Conservation (phyloP, 2,329 filamentous ascomycete species). For the Sporothrix globosa region DNA sequence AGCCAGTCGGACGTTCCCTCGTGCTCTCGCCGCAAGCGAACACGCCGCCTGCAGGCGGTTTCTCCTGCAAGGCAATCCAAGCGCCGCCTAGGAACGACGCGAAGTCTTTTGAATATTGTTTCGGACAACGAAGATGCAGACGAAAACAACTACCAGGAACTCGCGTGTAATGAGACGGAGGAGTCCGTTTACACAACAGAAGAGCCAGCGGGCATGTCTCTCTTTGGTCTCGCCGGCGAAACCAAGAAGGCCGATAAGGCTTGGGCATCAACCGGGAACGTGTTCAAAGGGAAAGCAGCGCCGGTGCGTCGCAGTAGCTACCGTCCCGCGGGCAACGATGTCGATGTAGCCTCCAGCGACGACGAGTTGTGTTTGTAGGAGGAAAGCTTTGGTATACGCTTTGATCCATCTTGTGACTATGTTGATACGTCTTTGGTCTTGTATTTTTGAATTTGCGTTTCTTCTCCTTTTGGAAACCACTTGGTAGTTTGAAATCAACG, state of each 20-base stretch:
- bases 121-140: constrained; percentile 31
- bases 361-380: constrained; percentile 37
- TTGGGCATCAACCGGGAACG: too few species aligned
- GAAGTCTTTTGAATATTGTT: constrained; percentile 30
- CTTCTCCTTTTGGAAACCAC: not conserved
- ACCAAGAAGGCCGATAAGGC: not conserved
- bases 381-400: not conserved
- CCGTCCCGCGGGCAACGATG: not conserved
- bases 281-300: not conserved
- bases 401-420: constrained; percentile 15
- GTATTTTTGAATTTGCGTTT: not conserved
- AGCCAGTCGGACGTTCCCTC: not conserved
- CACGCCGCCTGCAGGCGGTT: not conserved
- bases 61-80: not conserved
- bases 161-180: not conserved
- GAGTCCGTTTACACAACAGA: not conserved
- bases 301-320: not conserved
- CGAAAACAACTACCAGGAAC: not conserved
- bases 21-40: not conserved
- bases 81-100: not conserved
- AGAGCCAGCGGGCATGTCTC: not conserved
- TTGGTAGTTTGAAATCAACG: constrained; percentile 1
- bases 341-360: constrained; percentile 30
- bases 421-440: constrained; percentile 9
- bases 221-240: not conserved